A percentile compares a stretch with the other conserved stretches of the same genome.
phyloP scores from a whole-genome alignment of 768 basidiomycete species.

The Clavulina sp. region DNA sequence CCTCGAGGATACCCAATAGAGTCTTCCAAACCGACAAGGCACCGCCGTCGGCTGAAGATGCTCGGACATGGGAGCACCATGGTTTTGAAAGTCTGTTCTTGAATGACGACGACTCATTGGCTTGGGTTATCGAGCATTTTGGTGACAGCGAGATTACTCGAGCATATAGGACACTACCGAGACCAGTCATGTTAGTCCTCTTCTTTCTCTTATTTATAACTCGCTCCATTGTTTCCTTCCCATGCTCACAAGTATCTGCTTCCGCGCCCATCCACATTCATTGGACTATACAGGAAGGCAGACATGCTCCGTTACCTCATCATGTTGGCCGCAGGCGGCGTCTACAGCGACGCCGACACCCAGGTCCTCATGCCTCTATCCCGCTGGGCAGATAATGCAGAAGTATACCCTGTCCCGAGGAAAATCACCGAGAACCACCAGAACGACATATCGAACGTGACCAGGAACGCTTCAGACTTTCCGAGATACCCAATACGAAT shows the following conservation, averaged over 20 bases:
- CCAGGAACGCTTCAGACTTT: no score
- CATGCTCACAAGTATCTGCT: not conserved
- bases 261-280: not conserved
- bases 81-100: conserved; percentile 1
- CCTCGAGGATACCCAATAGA: not conserved
- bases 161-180: not conserved
- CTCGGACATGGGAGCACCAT: not conserved
- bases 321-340: conserved; percentile 10
- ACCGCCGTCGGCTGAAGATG: not conserved
- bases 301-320: conserved; percentile 11
- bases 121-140: conserved; percentile 2
- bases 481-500: not conserved
- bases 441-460: no score
- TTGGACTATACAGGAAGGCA: conserved; percentile 2
- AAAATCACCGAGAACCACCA: no score
- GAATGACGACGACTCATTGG: not conserved
- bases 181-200: not conserved
- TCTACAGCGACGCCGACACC: conserved; percentile 13
- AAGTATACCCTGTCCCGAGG: no score
- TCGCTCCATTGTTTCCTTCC: not conserved
- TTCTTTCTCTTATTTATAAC: not conserved
- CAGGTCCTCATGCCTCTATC: conserved; percentile 14
- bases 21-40: not conserved
- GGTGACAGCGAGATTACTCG: conserved; percentile 2
- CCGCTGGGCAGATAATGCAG: conserved; percentile 15